Base-by-base conservation (phyloP, 768 basidiomycete genomes). In the Paxillus involutus region DNA sequence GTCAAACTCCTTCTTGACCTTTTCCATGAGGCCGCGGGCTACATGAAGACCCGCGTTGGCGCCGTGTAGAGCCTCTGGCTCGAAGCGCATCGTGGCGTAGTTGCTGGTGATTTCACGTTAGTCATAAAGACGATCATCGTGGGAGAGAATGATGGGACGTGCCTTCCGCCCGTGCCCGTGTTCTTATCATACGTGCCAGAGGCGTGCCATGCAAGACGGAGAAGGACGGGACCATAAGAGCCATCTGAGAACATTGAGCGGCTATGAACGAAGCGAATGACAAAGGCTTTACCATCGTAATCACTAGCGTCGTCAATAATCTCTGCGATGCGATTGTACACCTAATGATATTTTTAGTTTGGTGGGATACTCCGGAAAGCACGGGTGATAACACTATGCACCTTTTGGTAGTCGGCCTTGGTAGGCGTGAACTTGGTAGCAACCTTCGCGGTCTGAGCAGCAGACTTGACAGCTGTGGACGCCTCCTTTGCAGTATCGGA, bases 71-170 rank as follows among this genome's bases (percentile, higher is more conserved):
- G 94, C 67, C 69, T 98, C 96, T 39, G 96, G 91, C 50, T 85
- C 82, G 73, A 98, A 99, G 52, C 96, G 89, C 96, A 99, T 99
- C 21, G 96, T 98, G 3, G 97, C 96, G 60, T 92, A 94, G 81
- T 99, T 98, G 79, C 91, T 89, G 29, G n/a, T 24, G 17, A 59
- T 44, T 40, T 41, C 48, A 59, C 60, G 40, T 59, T 21, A 55
- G 48, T 55, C 37, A 46, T 44, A 44, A 48, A 55, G 13, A 26
- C 14, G 5, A 58, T 52, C 10, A 29, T 29, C 21, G 19, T 44
- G 12, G 14, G 33, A 37, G 40, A 39, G 43, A 8, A 26, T 24
- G 32, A 41, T 0, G 10, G 5, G 30, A 66, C 75, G 45, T 59
- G 85, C 91, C 91, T 93, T 73, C 91, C 91, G 56, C 91, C 91